Base-by-base conservation (phyloP, 352 stramenopile species). In the Phytophthora cactorum region DNA sequence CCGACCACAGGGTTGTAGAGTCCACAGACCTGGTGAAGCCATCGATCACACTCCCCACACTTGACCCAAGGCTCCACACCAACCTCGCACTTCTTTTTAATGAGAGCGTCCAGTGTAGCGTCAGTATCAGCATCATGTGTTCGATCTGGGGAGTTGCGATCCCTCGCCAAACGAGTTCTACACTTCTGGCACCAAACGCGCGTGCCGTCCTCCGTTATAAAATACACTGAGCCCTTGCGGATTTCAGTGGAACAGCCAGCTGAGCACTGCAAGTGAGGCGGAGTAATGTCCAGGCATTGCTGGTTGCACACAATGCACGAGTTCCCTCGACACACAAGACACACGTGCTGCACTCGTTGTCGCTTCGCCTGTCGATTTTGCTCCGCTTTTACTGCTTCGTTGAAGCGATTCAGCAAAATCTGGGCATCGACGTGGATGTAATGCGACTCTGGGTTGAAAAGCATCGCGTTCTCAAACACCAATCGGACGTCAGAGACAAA, bases 1-100 rank as follows among this genome's bases (percentile, higher is more conserved):
- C 77, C 81, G 3, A 82, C 69, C 10, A 91, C 79, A 7, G 86
- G 77, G 63, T 98, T 98, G 77, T 96, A 97, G 28, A 99, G 80
- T 2, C 84, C 94, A 75, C 96, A 99, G 6, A 98, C 81, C 65
- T 98, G 83, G 61, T 98, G 95, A 39, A 98, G 76, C 83, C 89
- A 96, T 25, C 70, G 73, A 41, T 71, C 59, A 72, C 95, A 98
- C 32, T 82, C 78, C 17, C 63, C 67, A 63, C 88, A 96, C 52
- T 90, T 89, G 27, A 96, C 88, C 88, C 88, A 96, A 8, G 86
- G 85, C 70, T 96, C 88, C 4, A 90, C 84, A 32, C 72, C 73
- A 32, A 75, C 54, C 28, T 93, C 83, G n/a, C 62, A 82, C 53
- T 95, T 95, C 66, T 79, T 88, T 68, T 83, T 84, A 31, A 87